phyloP scores from a whole-genome alignment of 1,284 basidiomycete genomes.

The Rhodotorula sp. region DNA sequence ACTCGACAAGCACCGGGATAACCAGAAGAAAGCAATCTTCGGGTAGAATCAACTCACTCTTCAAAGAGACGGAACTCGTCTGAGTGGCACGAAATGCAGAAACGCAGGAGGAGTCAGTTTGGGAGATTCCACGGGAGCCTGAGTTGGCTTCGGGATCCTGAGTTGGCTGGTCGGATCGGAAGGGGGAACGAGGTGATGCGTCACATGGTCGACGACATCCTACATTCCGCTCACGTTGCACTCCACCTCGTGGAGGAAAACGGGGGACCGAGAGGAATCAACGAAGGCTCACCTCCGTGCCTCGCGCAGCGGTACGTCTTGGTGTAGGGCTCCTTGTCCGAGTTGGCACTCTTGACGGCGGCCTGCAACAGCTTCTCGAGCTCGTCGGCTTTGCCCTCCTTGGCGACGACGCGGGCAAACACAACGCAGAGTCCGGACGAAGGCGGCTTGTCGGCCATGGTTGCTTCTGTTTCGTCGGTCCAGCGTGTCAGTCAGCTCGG shows the following conservation, averaged over 20 bases:
- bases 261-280: no score
- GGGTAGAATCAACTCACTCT: neutral
- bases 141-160: no score
- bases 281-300: conserved; percentile 5
- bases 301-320: conserved; percentile 16
- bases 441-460: conserved; percentile 18
- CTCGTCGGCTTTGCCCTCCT: conserved; percentile 27
- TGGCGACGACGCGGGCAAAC: conserved; percentile 17
- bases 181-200: neutral
- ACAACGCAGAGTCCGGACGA: conserved; percentile 18
- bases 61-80: conserved; percentile 30
- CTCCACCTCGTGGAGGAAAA: neutral
- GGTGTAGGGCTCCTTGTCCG: conserved; percentile 32
- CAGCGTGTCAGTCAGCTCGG: no score
- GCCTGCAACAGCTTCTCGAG: conserved; percentile 7
- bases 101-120: neutral
- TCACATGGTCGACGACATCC: neutral
- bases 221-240: neutral
- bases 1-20: neutral
- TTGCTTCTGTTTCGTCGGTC: neutral
- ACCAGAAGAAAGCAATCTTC: neutral
- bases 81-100: neutral
- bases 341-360: conserved; percentile 21
- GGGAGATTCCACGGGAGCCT: neutral
- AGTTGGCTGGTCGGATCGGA: neutral